A percentile compares a stretch with the other conserved stretches of the same genome.
These are phyloP conservation scores for Spongispora temasekensis DNA, from an alignment of 1,284 basidiomycete genomes.

Conservation along the genomic window DNA sequence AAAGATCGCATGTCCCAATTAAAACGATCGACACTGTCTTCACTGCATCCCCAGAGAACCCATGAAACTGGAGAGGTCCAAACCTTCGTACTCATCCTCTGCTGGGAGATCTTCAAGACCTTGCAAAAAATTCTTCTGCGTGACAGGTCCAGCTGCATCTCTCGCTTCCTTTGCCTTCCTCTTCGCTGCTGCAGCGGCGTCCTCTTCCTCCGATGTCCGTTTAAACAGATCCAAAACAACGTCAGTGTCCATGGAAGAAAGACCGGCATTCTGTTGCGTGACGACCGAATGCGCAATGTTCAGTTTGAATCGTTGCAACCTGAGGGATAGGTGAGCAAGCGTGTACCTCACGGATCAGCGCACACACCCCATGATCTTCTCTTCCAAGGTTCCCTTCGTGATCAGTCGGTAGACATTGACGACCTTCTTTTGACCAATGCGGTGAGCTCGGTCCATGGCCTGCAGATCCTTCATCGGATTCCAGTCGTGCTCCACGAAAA, in stretches of 20 bases:
- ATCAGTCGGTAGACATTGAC: conserved; percentile 99
- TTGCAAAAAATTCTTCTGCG: conserved; percentile 79
- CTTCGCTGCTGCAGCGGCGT: conserved; percentile 52
- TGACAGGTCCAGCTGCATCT: conserved; percentile 52
- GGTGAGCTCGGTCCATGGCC: conserved; percentile 99
- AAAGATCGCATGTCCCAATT: conserved; percentile 14
- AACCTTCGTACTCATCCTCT: conserved; percentile 86
- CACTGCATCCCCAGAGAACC: conserved; percentile 57
- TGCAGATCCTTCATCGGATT: conserved; percentile 99
- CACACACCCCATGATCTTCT: conserved; percentile 98
- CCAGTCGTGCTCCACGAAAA: conserved; percentile 99
- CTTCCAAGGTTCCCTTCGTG: conserved; percentile 95
- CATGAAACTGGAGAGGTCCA: conserved; percentile 87
- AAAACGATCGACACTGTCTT: conserved; percentile 18
- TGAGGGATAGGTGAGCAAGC: conserved; percentile 36
- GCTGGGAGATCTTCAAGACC: conserved; percentile 87
- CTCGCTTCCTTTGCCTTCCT: conserved; percentile 53
- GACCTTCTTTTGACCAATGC: conserved; percentile 98
- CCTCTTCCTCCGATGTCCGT: conserved; percentile 78
- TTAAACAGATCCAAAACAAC: conserved; percentile 94
- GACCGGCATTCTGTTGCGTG: conserved; percentile 94
- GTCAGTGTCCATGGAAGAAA: conserved; percentile 96
- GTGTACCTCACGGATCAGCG: not conserved
- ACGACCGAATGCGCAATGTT: conserved; percentile 98
- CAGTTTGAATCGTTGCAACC: conserved; percentile 97